A percentile compares a stretch with the other conserved stretches of the same genome.
Evolutionary conservation across 2,329 filamentous ascomycete species (phyloP).

Genomic region (Nothomitra cinnamomea): DNA sequence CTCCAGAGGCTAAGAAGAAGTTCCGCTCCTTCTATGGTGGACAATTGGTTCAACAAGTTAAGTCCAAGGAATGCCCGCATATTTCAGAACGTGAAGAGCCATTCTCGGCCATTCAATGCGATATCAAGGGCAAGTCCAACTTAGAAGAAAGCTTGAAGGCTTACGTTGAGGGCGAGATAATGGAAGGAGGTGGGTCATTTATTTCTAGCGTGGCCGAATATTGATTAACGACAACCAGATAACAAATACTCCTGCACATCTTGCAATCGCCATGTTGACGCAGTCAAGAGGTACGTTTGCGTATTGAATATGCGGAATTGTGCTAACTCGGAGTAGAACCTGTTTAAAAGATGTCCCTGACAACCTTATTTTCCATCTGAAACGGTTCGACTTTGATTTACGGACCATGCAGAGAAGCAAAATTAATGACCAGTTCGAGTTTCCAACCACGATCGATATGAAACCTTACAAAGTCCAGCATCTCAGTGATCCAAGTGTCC

Average conservation of each 20-base stretch:
- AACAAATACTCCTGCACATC: slow-evolving; percentile 97
- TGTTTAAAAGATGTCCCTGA: slow-evolving; percentile 87
- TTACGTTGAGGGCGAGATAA: slow-evolving; percentile 91
- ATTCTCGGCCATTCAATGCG: slow-evolving; percentile 88
- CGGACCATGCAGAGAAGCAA: slow-evolving; percentile 67
- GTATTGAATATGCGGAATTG: slow-evolving; percentile 8
- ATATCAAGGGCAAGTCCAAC: slow-evolving; percentile 78
- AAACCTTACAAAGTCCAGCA: slow-evolving; percentile 77
- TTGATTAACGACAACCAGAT: slow-evolving; percentile 30
- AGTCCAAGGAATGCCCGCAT: slow-evolving; percentile 85
- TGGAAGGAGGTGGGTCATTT: slow-evolving; percentile 56
- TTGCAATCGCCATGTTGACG: slow-evolving; percentile 78
- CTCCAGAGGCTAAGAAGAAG: slow-evolving; percentile 46
- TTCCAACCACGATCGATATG: slow-evolving; percentile 72
- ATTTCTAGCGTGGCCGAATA: neutral
- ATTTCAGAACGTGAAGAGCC: slow-evolving; percentile 81
- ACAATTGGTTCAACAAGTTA: slow-evolving; percentile 83
- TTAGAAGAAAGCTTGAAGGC: slow-evolving; percentile 78
- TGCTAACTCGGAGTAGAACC: slow-evolving; percentile 33
- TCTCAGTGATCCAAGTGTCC: slow-evolving; percentile 44
- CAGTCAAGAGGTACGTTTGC: slow-evolving; percentile 57
- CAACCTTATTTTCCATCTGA: slow-evolving; percentile 89
- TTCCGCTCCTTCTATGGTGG: slow-evolving; percentile 82
- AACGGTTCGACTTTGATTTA: slow-evolving; percentile 70
- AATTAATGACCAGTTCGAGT: slow-evolving; percentile 89